phyloP scores from a whole-genome alignment of 495 filamentous ascomycete species.

The Xylaria intraflava region DNA sequence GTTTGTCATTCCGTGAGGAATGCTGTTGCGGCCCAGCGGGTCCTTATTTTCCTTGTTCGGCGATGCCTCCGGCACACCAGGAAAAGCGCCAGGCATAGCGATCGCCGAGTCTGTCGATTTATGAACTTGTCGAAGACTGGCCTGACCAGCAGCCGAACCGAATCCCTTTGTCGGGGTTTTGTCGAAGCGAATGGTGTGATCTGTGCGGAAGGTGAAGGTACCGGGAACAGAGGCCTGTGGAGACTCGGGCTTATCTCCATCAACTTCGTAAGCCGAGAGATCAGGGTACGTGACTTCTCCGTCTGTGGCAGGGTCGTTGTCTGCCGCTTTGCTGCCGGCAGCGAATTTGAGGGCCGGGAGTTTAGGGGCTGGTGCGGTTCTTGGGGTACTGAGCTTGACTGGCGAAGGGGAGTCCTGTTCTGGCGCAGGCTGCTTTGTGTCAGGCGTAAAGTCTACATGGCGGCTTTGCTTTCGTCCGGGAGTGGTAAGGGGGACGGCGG shows the following conservation, averaged over 20 bases:
- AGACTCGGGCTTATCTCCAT: constrained; percentile 20
- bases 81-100: constrained; percentile 47
- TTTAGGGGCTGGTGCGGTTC: constrained; percentile 29
- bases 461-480: constrained; percentile 40
- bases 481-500: constrained; percentile 40
- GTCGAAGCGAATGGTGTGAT: constrained; percentile 50
- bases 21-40: constrained; percentile 26
- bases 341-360: constrained; percentile 14
- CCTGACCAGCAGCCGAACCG: constrained; percentile 44
- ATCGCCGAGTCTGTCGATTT: constrained; percentile 39
- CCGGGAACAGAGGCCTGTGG: constrained; percentile 36
- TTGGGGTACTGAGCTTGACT: constrained; percentile 40
- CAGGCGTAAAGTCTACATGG: constrained; percentile 43
- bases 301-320: constrained; percentile 12
- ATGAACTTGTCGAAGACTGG: constrained; percentile 52
- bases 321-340: constrained; percentile 12
- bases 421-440: constrained; percentile 30
- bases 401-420: constrained; percentile 42
- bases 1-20: constrained; percentile 64
- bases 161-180: constrained; percentile 35
- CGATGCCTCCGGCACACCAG: constrained; percentile 13
- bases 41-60: constrained; percentile 46
- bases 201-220: constrained; percentile 55
- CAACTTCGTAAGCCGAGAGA: constrained; percentile 33
- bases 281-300: constrained; percentile 40